Base-by-base conservation (phyloP, 345 rosid species). In the Combretum micranthum region DNA sequence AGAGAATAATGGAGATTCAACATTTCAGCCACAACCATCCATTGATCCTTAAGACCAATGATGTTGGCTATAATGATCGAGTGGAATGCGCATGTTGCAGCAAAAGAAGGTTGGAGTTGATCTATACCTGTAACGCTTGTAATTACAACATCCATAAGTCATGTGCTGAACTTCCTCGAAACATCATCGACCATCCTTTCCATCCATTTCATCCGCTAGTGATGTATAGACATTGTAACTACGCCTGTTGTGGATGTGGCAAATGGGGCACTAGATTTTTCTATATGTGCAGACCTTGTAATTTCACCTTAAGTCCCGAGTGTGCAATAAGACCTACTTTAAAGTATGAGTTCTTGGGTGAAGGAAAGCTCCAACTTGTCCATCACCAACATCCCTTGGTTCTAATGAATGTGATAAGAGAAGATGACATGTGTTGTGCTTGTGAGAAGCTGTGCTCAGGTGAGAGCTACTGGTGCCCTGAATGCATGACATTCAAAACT, bases 171-270 rank as follows among this genome's bases (percentile, higher is more conserved):
- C 52, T 46, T 7, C 51, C 61, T 8, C 19, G 23, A 16, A 20
- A 46, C 20, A 20, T 57, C 42, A 22, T 15, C 21, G 4, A 20
- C n/a, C 61, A 57, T 17, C 61, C 43, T 7, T 57, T 45, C 23
- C 43, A 46, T 12, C 61, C 52, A 15, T 15, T 14, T 26, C 51
- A 46, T 14, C 18, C 42, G 12, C 61, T 57, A 7, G 16, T 44
- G 4, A 42, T 46, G 61, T 45, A 21, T 37, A 46, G 39, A 13
- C 20, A 39, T 4, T 11, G 12, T 10, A 0, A 3, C 20, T 57
- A 57, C 15, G 61, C 61, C 43, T 57, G 61, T 37, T 57, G 61
- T 23, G 61, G 61, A n/a, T 57, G 61, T 20, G 43, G 61, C n/a
- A 45, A 57, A 39, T 20, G 37, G 42, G 39, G 46, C 42, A 8